Evolutionary conservation across 2,329 filamentous ascomycete genomes (phyloP).

Genomic region (Diaporthe batatas): DNA sequence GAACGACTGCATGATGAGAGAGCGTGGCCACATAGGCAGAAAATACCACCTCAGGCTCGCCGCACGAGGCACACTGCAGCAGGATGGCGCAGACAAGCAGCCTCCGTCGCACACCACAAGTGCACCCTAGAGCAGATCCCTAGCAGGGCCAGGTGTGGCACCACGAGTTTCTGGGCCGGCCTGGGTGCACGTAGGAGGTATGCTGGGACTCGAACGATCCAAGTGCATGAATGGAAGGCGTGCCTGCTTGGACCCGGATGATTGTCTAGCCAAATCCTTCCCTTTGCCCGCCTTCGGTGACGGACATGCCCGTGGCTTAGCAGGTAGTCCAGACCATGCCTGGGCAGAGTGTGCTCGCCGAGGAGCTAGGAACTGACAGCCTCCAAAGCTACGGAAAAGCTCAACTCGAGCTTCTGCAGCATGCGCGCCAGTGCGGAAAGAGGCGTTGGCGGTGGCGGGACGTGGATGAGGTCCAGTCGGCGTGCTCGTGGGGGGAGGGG

Average conservation of each 20-base stretch:
- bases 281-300: conserved; percentile 14
- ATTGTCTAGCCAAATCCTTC: not conserved
- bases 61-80: conserved; percentile 18
- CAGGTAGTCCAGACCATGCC: not conserved
- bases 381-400: conserved; percentile 26
- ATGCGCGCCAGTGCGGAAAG: not conserved
- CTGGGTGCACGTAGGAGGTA: not conserved
- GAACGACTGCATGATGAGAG: not conserved
- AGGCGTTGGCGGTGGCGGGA: not conserved
- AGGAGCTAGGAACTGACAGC: conserved; percentile 16
- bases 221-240: not conserved
- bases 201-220: not conserved
- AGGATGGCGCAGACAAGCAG: not conserved
- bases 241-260: conserved; percentile 17
- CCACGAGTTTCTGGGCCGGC: conserved; percentile 3
- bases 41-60: not conserved
- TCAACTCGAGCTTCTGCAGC: conserved; percentile 9
- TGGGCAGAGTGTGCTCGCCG: conserved; percentile 28
- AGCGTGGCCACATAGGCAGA: not conserved
- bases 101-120: conserved; percentile 5
- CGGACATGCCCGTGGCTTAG: conserved; percentile 27
- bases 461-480: conserved; percentile 1
- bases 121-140: not conserved
- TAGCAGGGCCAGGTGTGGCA: not conserved
- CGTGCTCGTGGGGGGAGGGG: conserved; percentile 6